Conservation (phyloP, 2,329 filamentous ascomycete genomes). For the Fusarium proliferatum region DNA sequence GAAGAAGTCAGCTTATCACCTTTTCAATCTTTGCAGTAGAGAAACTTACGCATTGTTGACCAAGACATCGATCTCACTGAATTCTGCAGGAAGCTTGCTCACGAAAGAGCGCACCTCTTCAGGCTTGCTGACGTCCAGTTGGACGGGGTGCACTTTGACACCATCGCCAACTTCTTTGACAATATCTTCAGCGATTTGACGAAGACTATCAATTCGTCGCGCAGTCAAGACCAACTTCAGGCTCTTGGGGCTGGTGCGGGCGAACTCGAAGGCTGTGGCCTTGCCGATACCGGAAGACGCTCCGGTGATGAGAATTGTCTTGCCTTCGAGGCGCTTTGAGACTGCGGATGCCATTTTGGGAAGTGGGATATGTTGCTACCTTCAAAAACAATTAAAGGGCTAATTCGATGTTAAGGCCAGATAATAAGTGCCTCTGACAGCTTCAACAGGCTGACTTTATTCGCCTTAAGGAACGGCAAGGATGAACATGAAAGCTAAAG, state of each 20-base stretch:
- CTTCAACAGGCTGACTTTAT: not conserved
- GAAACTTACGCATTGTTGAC: constrained; percentile 91
- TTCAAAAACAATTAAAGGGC: rapidly evolving
- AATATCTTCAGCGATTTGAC: constrained; percentile 81
- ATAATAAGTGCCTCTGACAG: not conserved
- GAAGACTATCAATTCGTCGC: constrained; percentile 80
- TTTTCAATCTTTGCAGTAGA: rapidly evolving
- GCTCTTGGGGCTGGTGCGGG: constrained; percentile 80
- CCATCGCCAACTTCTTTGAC: constrained; percentile 78
- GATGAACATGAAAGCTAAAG: not conserved
- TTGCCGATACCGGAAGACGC: constrained; percentile 92
- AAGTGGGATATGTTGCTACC: not conserved
- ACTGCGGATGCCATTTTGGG: constrained; percentile 67
- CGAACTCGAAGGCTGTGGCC: constrained; percentile 87
- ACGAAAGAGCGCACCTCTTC: constrained; percentile 81
- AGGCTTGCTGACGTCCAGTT: constrained; percentile 86
- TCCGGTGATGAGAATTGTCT: constrained; percentile 91
- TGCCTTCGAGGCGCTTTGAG: constrained; percentile 86
- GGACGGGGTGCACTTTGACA: constrained; percentile 82
- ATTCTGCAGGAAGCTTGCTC: constrained; percentile 78
- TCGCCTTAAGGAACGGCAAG: not conserved
- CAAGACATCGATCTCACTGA: constrained; percentile 83
- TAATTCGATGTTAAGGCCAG: not conserved
- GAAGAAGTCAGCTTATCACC: not conserved
- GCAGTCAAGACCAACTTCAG: constrained; percentile 89